These are phyloP conservation scores for Microsporum canis DNA, from an alignment of 2,329 filamentous ascomycete genomes.

Conservation along the genomic window DNA sequence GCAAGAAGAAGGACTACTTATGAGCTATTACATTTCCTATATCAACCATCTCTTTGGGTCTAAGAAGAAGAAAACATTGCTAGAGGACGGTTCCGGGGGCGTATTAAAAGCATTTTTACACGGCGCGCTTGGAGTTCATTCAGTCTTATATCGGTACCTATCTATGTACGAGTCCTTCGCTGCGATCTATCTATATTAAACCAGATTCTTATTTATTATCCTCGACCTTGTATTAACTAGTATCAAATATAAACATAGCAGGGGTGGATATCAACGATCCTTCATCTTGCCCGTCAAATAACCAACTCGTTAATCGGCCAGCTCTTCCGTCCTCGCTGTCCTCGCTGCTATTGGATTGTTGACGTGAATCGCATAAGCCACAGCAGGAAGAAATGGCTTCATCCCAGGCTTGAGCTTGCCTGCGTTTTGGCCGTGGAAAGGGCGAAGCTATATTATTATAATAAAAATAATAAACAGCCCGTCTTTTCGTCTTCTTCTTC, in stretches of 20 bases:
- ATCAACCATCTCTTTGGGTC: background rate
- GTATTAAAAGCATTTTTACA: background rate
- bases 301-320: no score
- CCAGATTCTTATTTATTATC: background rate
- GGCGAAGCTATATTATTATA: background rate
- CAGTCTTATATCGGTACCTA: background rate
- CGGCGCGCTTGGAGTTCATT: background rate
- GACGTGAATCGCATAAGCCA: background rate
- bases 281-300: no score
- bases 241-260: no score
- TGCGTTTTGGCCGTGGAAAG: background rate
- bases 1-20: constrained; percentile 90
- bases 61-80: background rate
- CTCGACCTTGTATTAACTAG: background rate
- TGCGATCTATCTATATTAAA: background rate
- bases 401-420: no score
- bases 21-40: constrained; percentile 32
- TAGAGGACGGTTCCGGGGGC: background rate
- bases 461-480: background rate
- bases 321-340: no score
- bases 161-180: background rate
- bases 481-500: background rate
- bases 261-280: no score
- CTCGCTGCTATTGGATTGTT: no score
- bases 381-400: background rate